Evolutionary conservation across 2,329 filamentous ascomycete species (phyloP), one percentile per base, ranked within the genome.

Genomic region (Geosmithia putterillii): DNA sequence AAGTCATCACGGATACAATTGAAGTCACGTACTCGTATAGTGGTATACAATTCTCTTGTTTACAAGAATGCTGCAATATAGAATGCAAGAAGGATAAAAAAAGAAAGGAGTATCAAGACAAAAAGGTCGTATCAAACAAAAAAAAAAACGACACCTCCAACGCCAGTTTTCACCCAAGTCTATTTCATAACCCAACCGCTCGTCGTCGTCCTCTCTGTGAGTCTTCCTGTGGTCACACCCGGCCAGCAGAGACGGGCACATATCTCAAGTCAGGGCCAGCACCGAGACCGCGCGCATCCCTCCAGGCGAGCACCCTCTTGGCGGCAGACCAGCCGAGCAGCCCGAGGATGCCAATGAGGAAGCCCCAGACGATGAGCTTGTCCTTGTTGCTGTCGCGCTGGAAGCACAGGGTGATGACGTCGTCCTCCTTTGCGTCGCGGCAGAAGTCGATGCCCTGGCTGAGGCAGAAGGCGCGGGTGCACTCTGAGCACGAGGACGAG

Each of bases 341-440:
- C 1, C 75, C 76, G 4, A 69, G 53, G 1, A 75, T 80, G 43
- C 71, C 74, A 9, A 77, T 55, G 41, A 82, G 71, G 58, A 82
- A 82, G 1, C 65, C 71, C 70, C 78, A 77, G 4, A 82, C 78
- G 32, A 82, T 80, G 50, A 81, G 69, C 60, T 73, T 71, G 59
- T 82, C 78, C 62, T 82, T 82, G 57, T 71, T 71, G 56, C 73
- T 78, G 57, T 82, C 78, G 49, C 78, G 71, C 66, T 81, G 76
- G 61, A 82, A 82, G 57, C 78, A 82, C 54, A 70, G 66, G 22
- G 78, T 78, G 37, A 74, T 61, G 18, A 81, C 73, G 53, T 81
- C 75, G 54, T 71, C 74, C 51, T 81, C 75, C 49, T 71, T 69
- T 43, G 75, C 76, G 49, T 71, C 67, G 52, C 76, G 73, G 65